A percentile compares a stretch with the other conserved stretches of the same genome.
These are phyloP conservation scores for Naegleria gruberi DNA, from an alignment of 208 protist genomes.

Conservation along the genomic window DNA sequence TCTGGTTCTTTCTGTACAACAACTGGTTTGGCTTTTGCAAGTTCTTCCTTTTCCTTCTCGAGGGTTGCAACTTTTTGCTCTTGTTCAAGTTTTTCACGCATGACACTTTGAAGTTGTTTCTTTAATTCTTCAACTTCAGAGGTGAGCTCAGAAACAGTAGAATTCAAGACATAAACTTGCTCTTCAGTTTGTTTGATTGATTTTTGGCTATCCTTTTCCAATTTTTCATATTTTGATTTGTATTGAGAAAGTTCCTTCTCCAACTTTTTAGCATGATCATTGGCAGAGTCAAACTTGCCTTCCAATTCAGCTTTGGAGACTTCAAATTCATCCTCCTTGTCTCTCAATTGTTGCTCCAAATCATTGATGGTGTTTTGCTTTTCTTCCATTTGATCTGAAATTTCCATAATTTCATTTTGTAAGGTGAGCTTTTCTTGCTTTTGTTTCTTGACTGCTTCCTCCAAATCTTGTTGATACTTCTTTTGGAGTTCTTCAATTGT, in stretches of 20 bases:
- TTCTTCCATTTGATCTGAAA: neutral
- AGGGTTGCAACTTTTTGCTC: neutral
- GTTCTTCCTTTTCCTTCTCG: neutral
- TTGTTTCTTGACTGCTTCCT: neutral
- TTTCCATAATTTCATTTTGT: neutral
- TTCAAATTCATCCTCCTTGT: neutral
- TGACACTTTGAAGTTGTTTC: neutral
- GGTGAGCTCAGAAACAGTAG: neutral
- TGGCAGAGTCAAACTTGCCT: neutral
- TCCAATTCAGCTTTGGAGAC: neutral
- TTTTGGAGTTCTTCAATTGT: neutral
- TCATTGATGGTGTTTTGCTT: neutral
- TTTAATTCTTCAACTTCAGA: neutral
- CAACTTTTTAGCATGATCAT: neutral
- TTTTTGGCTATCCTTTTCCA: neutral
- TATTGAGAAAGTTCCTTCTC: neutral
- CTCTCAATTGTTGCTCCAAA: neutral
- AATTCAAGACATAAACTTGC: neutral
- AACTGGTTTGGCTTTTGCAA: neutral
- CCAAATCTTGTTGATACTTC: neutral
- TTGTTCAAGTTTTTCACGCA: neutral
- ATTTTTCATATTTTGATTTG: neutral
- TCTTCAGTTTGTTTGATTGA: neutral
- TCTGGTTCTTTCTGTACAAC: neutral
- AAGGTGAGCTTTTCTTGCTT: neutral